Percentiles rank a stretch among this genome's conserved stretches.
These are phyloP conservation scores for Mycena belliarum DNA, from an alignment of 768 basidiomycete genomes.

Conservation along the genomic window DNA sequence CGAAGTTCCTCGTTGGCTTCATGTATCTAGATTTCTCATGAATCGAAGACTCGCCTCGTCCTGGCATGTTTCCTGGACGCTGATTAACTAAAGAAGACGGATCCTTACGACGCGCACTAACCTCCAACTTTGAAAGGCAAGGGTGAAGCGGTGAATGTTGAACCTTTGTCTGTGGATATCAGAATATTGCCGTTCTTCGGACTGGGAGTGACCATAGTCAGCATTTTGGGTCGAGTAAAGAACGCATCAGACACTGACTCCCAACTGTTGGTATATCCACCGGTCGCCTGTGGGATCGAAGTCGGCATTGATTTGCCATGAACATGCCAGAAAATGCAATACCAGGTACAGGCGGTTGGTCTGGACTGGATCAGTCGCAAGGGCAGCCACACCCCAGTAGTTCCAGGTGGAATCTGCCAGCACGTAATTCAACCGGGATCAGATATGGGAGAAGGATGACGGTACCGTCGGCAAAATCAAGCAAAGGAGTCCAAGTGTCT, in stretches of 20 bases:
- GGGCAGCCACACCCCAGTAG: conserved; percentile 61
- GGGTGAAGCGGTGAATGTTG: conserved; percentile 51
- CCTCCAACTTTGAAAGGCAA: conserved; percentile 70
- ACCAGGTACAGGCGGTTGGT: conserved; percentile 56
- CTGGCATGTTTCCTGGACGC: conserved; percentile 57
- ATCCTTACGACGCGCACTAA: conserved; percentile 24
- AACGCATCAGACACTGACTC: background rate
- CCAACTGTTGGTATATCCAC: conserved; percentile 56
- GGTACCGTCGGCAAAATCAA: conserved; percentile 48
- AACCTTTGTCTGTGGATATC: conserved; percentile 57
- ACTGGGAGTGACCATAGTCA: conserved; percentile 45
- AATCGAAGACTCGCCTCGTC: conserved; percentile 34
- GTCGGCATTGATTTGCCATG: background rate
- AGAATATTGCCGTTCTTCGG: conserved; percentile 66
- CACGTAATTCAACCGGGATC: no score
- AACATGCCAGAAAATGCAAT: conserved; percentile 1
- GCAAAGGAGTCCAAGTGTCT: conserved; percentile 61
- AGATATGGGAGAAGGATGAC: no score
- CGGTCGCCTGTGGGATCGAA: conserved; percentile 42
- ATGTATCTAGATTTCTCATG: background rate
- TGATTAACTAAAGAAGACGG: background rate
- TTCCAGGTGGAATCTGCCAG: conserved; percentile 45
- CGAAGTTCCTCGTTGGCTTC: background rate
- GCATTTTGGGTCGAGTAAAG: background rate
- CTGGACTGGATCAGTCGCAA: conserved; percentile 64